A percentile compares a stretch with the other conserved stretches of the same genome.
Evolutionary conservation across 2,329 filamentous ascomycete species (phyloP).

Genomic region (Proliferodiscus dingleyae): DNA sequence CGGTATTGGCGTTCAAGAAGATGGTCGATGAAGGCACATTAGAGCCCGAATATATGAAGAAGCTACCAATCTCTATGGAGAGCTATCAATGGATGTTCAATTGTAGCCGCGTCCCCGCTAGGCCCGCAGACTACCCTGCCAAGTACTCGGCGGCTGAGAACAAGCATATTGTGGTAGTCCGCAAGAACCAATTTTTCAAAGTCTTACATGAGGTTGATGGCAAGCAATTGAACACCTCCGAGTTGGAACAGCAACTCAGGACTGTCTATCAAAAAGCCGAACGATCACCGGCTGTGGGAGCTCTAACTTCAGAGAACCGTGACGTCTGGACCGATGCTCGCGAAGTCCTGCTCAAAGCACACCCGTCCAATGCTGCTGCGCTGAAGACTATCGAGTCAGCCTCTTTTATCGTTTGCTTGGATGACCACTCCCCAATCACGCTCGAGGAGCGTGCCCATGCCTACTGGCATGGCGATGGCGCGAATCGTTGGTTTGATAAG

Average conservation of each 20-base stretch:
- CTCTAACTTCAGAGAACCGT: constrained; percentile 86
- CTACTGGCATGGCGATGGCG: constrained; percentile 97
- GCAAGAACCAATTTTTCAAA: constrained; percentile 98
- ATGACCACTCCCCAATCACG: constrained; percentile 86
- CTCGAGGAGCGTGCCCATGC: constrained; percentile 91
- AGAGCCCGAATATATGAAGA: constrained; percentile 99
- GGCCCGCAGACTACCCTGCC: constrained; percentile 73
- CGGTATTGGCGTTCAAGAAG: constrained; percentile 88
- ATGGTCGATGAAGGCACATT: constrained; percentile 77
- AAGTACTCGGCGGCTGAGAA: constrained; percentile 73
- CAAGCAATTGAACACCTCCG: constrained; percentile 78
- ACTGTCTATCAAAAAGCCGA: constrained; percentile 76
- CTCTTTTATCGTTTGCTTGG: constrained; percentile 88
- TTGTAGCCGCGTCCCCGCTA: constrained; percentile 75
- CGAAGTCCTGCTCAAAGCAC: constrained; percentile 68
- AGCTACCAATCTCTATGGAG: constrained; percentile 95
- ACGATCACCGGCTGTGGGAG: constrained; percentile 69
- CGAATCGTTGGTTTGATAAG: constrained; percentile 98
- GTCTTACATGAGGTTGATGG: constrained; percentile 76
- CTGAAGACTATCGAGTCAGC: constrained; percentile 81
- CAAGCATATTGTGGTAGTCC: constrained; percentile 82
- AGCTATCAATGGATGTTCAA: constrained; percentile 99
- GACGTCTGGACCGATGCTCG: constrained; percentile 89
- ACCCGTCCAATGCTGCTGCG: constrained; percentile 70
- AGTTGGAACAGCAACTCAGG: constrained; percentile 86